Evolutionary conservation across 129 eudicot genomes (phyloP), one percentile per base, ranked within the genome.

Genomic region (Artemisia argyi): DNA sequence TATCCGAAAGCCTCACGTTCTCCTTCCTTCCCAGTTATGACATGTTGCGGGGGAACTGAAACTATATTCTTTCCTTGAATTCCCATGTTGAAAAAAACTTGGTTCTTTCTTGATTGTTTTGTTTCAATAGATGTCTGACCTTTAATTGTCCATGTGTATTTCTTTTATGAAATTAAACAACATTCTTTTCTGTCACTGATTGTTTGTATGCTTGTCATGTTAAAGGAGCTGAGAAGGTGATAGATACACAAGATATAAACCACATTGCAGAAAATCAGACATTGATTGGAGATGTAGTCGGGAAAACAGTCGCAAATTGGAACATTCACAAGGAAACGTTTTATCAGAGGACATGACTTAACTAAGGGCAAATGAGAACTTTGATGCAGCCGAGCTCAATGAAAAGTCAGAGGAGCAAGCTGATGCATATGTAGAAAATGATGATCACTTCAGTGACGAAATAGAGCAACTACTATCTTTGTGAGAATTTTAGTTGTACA

Each of bases 241-340:
- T 89, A 24, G 85, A 78, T 71, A 83, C 89, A 35, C 46, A 74
- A 74, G 76, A 85, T 66, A 82, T 92, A 75, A 83, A 87, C 85
- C 98, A 92, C 87, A 85, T 89, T 80, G 90, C 88, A 8, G 85
- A 85, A 73, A 55, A 76, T 35, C 73, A 76, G 73, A 65, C 60
- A 66, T 60, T 20, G 22, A 20, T 20, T 20, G 22, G 22, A 0
- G 22, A 20, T 20, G 22, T 20, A 20, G 22, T 20, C 22, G 22
- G 22, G 22, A 20, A 20, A 76, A 84, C 83, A 48, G 80, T 75
- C 69, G 76, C 82, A 61, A 85, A 79, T 17, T 91, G 97, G 97
- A 80, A 80, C 59, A 49, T 9, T 22, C 83, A 77, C 70, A 86
- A 84, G 74, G 86, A 83, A 67, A 0, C 52, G 39, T 80, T 92